Conservation (phyloP, 169 alveolate species). For the Plasmodium cynomolgi region DNA sequence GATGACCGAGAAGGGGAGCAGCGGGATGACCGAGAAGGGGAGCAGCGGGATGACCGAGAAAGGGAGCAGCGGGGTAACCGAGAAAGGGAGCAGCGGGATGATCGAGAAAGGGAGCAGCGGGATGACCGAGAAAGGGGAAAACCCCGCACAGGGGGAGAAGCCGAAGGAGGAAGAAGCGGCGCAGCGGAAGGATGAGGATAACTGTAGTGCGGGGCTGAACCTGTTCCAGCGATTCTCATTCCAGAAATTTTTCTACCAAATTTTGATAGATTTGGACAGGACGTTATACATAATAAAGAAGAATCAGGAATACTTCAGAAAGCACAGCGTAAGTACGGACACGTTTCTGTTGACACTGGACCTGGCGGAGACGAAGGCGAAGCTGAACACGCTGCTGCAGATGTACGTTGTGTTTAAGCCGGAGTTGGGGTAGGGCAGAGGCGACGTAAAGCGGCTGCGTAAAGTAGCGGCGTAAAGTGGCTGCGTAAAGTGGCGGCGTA, state of each 20-base stretch:
- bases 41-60: neutral
- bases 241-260: conserved; percentile 68
- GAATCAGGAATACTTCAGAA: conserved; percentile 46
- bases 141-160: neutral
- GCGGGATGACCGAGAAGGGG: neutral
- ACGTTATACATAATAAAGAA: conserved; percentile 67
- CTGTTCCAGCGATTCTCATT: conserved; percentile 36
- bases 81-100: neutral
- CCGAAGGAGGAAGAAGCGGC: neutral
- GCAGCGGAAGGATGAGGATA: neutral
- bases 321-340: conserved; percentile 2
- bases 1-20: neutral
- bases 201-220: neutral
- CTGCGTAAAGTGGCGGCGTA: neutral
- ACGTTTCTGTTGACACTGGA: conserved; percentile 18
- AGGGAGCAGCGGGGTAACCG: neutral
- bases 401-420: conserved; percentile 73
- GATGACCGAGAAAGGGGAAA: neutral
- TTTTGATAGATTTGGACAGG: conserved; percentile 65
- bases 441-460: neutral
- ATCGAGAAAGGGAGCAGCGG: neutral
- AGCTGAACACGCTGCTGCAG: conserved; percentile 52
- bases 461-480: neutral
- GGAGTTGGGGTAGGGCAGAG: conserved; percentile 64
- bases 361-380: conserved; percentile 35